Evolutionary conservation across 495 filamentous ascomycete genomes (phyloP), one percentile per base, ranked within the genome.

Genomic region (Hypoxylon rickii): DNA sequence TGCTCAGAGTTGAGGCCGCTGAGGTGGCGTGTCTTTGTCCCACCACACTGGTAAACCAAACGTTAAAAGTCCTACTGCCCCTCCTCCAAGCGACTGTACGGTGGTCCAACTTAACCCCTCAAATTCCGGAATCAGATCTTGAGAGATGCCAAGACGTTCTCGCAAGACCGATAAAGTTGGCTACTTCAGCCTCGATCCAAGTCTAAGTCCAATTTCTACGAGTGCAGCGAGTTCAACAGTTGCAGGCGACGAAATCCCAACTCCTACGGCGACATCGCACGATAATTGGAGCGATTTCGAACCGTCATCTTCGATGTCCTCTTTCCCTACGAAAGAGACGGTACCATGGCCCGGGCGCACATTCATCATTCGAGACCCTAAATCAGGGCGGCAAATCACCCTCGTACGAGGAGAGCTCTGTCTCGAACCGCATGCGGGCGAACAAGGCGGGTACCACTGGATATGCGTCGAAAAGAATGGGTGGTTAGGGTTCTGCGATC

Each of bases 401-500:
- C 45, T 75, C 2, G 50, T 64, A 36, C 48, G 66, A 7, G 72
- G 72, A 17, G 41, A 70, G 36, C 48, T 73, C 17, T 21, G 59
- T 5, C 61, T 73, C 3, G 58, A 65, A 24, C 39, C 47, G 6
- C 45, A 61, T 26, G 48, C 54, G 10, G 69, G 65, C 34, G 61
- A 60, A 34, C 63, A 55, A 13, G 72, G 69, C 8, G 68, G 69
- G 11, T 67, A 66, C 13, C 64, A 75, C 51, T 75, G 72, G 72
- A 39, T 18, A 11, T 75, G 72, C 38, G 56, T 71, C 39, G 72
- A 75, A 51, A 68, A 57, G 13, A 59, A 70, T 31, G 72, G 72
- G 36, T 75, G 72, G 71, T 51, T 75, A 17, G 72, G 72, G 6
- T 75, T 75, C 55, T 57, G 54, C n/a, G 71, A 72, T 43, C 47